Evolutionary conservation across 2,329 filamentous ascomycete genomes (phyloP).

Genomic region (Lojkania enalia): DNA sequence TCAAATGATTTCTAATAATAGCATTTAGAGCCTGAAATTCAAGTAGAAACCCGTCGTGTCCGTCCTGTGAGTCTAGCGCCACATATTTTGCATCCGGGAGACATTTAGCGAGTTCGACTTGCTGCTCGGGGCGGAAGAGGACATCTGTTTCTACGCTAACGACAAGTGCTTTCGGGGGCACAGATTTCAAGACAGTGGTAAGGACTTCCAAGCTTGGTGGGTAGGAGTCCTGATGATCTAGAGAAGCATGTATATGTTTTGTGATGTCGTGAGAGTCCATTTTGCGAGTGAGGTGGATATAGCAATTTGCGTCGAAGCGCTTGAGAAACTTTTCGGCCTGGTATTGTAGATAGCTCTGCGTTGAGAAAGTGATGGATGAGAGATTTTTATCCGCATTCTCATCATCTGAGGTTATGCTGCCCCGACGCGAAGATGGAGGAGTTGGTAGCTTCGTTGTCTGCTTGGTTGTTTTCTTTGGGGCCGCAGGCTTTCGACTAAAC

Average conservation of each 20-base stretch:
- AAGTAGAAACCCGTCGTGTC: conserved; percentile 46
- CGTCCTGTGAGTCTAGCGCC: conserved; percentile 34
- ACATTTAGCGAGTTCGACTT: conserved; percentile 33
- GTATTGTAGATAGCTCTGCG: conserved; percentile 45
- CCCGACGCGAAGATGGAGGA: conserved; percentile 10
- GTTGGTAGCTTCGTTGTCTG: conserved; percentile 3
- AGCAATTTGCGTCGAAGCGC: conserved; percentile 48
- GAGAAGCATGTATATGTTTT: conserved; percentile 17
- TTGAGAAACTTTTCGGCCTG: conserved; percentile 46
- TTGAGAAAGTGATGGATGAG: conserved; percentile 51
- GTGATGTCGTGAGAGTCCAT: conserved; percentile 47
- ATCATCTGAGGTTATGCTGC: conserved; percentile 5
- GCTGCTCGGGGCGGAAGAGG: conserved; percentile 40
- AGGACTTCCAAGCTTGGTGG: conserved; percentile 22
- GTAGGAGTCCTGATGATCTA: conserved; percentile 4
- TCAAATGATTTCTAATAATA: conserved; percentile 22
- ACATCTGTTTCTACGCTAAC: conserved; percentile 43
- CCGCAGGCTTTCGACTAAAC: conserved; percentile 33
- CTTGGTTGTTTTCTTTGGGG: neutral
- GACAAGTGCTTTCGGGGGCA: conserved; percentile 35
- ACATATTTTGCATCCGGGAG: conserved; percentile 34
- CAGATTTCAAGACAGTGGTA: conserved; percentile 21
- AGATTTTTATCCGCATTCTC: neutral
- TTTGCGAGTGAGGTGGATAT: conserved; percentile 44
- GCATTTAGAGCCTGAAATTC: conserved; percentile 40